Percentiles rank a stretch among this genome's conserved stretches.
phyloP scores from a whole-genome alignment of 148 eudicot species.

The Camellia lanceoleosa region DNA sequence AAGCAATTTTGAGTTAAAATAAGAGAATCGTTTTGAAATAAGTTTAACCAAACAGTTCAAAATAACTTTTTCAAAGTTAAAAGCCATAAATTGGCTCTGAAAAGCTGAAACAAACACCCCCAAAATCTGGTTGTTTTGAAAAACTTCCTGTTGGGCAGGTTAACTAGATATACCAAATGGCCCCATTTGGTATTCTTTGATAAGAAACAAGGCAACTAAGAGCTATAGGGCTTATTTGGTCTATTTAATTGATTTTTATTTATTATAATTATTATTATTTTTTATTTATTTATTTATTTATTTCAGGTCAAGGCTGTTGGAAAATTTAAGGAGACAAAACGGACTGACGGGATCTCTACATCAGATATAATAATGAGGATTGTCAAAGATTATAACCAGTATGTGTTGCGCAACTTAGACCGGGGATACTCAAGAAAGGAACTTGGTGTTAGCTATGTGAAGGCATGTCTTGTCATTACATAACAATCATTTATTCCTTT shows the following conservation, averaged over 20 bases:
- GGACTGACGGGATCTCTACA: conserved; percentile 73
- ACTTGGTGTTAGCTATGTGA: conserved; percentile 71
- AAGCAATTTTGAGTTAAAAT: no score
- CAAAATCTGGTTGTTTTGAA: no score
- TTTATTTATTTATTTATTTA: not conserved
- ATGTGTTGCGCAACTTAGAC: conserved; percentile 79
- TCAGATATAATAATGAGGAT: conserved; percentile 73
- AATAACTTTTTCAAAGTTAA: no score
- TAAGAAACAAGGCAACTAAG: no score
- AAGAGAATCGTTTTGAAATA: no score
- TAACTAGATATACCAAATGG: no score
- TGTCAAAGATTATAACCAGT: conserved; percentile 71
- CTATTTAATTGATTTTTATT: no score
- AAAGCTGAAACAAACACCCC: no score
- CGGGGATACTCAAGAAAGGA: conserved; percentile 83
- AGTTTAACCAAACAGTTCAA: no score
- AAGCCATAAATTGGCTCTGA: no score
- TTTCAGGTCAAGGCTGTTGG: conserved; percentile 68
- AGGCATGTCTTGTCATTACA: conserved; percentile 36
- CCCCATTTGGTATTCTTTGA: no score
- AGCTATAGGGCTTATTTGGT: not conserved
- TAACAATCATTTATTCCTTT: not conserved
- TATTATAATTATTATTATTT: not conserved
- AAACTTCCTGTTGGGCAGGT: no score
- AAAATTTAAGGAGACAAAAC: conserved; percentile 63